Percentiles rank a stretch among this genome's conserved stretches.
phyloP scores from a whole-genome alignment of 2,329 filamentous ascomycete genomes.

The Aaosphaeria arxii region DNA sequence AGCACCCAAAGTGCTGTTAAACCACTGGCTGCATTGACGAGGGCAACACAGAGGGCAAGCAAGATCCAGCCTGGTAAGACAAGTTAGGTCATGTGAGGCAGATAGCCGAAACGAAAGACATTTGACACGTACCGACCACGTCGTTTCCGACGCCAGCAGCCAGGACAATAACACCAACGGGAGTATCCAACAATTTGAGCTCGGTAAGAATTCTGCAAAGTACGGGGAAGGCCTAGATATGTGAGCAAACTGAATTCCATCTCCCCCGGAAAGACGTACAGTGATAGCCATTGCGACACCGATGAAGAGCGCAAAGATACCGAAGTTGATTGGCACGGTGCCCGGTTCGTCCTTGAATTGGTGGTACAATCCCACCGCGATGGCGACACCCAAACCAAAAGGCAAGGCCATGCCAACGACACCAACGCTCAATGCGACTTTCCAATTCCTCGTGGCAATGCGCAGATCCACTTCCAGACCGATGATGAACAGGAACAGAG shows the following conservation, averaged over 20 bases:
- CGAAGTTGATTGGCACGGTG: conserved; percentile 55
- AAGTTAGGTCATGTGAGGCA: background rate
- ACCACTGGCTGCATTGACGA: conserved; percentile 81
- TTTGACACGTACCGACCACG: conserved; percentile 54
- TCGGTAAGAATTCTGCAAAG: conserved; percentile 88
- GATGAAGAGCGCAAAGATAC: conserved; percentile 69
- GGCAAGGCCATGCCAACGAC: conserved; percentile 74
- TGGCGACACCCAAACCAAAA: conserved; percentile 73
- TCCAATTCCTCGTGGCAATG: conserved; percentile 74
- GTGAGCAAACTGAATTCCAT: conserved; percentile 3
- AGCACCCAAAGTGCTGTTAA: conserved; percentile 80
- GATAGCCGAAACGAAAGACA: background rate
- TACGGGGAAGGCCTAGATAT: conserved; percentile 66
- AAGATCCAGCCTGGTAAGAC: conserved; percentile 71
- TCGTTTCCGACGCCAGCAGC: conserved; percentile 93
- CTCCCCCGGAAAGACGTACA: conserved; percentile 38
- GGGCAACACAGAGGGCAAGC: conserved; percentile 84
- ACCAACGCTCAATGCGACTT: conserved; percentile 70
- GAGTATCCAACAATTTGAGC: conserved; percentile 74
- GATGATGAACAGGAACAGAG: conserved; percentile 81
- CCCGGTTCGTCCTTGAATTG: conserved; percentile 60
- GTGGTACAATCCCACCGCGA: conserved; percentile 75
- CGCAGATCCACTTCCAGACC: conserved; percentile 80
- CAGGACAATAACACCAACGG: conserved; percentile 80
- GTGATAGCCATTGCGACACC: conserved; percentile 90